These are phyloP conservation scores for Skeletonema costatum DNA, from an alignment of 108 stramenopile species.

Conservation along the genomic window DNA sequence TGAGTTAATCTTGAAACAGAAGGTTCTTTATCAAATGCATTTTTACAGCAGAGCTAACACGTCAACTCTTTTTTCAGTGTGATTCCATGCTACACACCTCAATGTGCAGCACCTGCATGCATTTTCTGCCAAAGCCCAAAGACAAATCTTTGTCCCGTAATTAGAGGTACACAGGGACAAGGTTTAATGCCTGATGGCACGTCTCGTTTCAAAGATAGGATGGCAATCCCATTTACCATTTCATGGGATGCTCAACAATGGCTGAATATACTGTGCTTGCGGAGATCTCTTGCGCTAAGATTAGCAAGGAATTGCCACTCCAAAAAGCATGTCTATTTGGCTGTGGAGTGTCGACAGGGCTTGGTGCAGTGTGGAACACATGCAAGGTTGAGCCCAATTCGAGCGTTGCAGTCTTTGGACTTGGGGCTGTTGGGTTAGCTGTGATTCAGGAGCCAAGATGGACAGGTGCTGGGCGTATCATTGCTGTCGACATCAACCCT, in stretches of 20 bases:
- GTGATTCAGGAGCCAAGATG: slow-evolving; percentile 76
- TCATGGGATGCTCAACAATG: slow-evolving; percentile 90
- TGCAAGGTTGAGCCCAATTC: slow-evolving; percentile 67
- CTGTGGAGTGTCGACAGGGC: slow-evolving; percentile 88
- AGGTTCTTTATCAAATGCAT: too few relatives aligned
- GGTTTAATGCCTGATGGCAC: slow-evolving; percentile 88
- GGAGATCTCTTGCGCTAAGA: slow-evolving; percentile 90
- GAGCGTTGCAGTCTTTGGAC: slow-evolving; percentile 88
- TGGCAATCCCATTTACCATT: slow-evolving; percentile 79
- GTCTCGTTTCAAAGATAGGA: slow-evolving; percentile 46
- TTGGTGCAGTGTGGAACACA: slow-evolving; percentile 88
- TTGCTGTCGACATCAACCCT: slow-evolving; percentile 79
- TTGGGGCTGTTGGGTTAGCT: slow-evolving; percentile 90
- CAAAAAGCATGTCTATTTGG: slow-evolving; percentile 90
- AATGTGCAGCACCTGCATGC: slow-evolving; percentile 72
- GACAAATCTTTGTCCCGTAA: slow-evolving; percentile 93
- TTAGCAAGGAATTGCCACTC: slow-evolving; percentile 66
- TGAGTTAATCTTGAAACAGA: too few relatives aligned
- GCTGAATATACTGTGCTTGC: slow-evolving; percentile 87
- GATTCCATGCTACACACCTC: slow-evolving; percentile 86
- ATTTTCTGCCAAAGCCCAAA: slow-evolving; percentile 88
- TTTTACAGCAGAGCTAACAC: too few relatives aligned
- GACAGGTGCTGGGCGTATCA: slow-evolving; percentile 71
- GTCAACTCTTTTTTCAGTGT: slow-evolving; percentile 29
- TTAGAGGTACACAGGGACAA: slow-evolving; percentile 77